Conservation (phyloP, 805 yeast species). For the Komagataella pastoris region DNA sequence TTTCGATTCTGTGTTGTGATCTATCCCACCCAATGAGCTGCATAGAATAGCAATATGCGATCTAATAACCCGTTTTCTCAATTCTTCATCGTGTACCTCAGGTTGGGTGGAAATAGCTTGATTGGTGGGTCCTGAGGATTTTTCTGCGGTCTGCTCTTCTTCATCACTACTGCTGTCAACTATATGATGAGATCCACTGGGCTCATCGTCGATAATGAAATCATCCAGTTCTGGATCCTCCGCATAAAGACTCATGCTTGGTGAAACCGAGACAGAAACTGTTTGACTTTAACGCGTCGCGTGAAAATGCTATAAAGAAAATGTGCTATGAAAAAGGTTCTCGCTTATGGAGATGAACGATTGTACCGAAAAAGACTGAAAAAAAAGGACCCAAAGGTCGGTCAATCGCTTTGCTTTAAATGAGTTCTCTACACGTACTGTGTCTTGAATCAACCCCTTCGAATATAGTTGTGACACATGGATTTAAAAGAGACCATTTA, state of each 20-base stretch:
- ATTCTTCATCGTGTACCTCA: neutral
- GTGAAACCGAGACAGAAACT: neutral
- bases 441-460: too few relatives aligned
- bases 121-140: neutral
- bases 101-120: neutral
- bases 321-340: neutral
- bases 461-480: too few relatives aligned
- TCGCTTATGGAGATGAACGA: too few relatives aligned
- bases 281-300: neutral
- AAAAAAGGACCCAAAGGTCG: too few relatives aligned
- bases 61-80: neutral
- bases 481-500: too few relatives aligned
- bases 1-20: slow-evolving; percentile 33
- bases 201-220: neutral
- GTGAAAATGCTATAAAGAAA: neutral
- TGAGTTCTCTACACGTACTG: too few relatives aligned
- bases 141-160: neutral
- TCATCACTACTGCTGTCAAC: neutral
- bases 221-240: neutral
- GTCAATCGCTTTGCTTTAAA: too few relatives aligned
- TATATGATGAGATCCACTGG: neutral
- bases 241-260: neutral
- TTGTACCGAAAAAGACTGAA: too few relatives aligned
- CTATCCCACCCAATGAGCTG: slow-evolving; percentile 86
- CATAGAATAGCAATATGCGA: slow-evolving; percentile 64